phyloP scores from a whole-genome alignment of 805 yeast genomes.

The Starmerella roubikii region DNA sequence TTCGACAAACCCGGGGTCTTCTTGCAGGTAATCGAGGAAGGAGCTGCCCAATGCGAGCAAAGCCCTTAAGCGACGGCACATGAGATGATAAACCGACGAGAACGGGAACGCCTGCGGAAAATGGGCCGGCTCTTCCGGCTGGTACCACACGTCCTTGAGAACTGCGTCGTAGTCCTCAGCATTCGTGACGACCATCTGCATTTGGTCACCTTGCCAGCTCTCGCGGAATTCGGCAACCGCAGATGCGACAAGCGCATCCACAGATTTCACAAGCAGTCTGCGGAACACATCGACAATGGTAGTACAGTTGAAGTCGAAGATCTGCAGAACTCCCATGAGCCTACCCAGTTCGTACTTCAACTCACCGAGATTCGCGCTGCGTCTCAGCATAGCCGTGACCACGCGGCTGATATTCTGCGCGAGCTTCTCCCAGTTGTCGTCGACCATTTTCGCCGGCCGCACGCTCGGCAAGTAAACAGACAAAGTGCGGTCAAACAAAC shows the following conservation, averaged over 20 bases:
- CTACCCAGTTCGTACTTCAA: constrained; percentile 54
- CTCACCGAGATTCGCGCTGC: constrained; percentile 22
- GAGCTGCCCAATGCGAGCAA: constrained; percentile 49
- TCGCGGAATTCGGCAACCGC: constrained; percentile 50
- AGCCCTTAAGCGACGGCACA: constrained; percentile 60
- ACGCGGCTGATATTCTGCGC: constrained; percentile 24
- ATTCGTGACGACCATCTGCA: constrained; percentile 66
- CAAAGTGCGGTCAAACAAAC: constrained; percentile 59
- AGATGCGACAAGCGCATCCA: constrained; percentile 39
- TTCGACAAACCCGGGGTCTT: constrained; percentile 45
- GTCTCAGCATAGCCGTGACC: constrained; percentile 21
- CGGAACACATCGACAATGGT: constrained; percentile 52
- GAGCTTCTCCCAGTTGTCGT: constrained; percentile 67
- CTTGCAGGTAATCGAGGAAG: constrained; percentile 53
- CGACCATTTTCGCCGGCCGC: constrained; percentile 47
- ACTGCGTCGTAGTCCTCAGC: constrained; percentile 47
- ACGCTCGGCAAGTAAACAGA: constrained; percentile 45
- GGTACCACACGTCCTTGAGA: constrained; percentile 56
- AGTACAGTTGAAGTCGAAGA: constrained; percentile 45
- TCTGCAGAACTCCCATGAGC: constrained; percentile 64
- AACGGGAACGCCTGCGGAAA: constrained; percentile 68
- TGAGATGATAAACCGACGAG: constrained; percentile 74
- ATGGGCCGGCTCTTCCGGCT: constrained; percentile 30
- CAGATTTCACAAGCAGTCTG: constrained; percentile 44
- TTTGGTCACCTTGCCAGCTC: constrained; percentile 67